Conservation (phyloP, 2,329 filamentous ascomycete genomes). For the Fusarium sororula region DNA sequence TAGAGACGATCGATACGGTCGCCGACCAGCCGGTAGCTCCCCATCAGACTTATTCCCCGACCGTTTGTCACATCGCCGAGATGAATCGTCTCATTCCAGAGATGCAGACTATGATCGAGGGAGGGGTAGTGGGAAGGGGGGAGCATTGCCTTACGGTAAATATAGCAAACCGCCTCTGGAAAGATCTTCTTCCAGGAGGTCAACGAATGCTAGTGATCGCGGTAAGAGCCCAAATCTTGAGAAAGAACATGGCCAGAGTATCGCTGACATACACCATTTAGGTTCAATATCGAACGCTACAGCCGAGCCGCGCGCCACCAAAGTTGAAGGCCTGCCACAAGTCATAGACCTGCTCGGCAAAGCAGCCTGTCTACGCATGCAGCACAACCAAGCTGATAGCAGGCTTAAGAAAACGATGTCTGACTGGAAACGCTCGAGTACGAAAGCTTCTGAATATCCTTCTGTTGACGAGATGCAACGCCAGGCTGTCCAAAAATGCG, state of each 20-base stretch:
- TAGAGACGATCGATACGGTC: slow-evolving; percentile 28
- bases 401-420: slow-evolving; percentile 19
- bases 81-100: slow-evolving; percentile 7
- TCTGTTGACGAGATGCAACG: slow-evolving; percentile 31
- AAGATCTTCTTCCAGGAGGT: not conserved
- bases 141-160: not conserved
- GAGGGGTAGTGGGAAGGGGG: slow-evolving; percentile 4
- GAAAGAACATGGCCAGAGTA: not conserved
- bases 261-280: slow-evolving; percentile 1
- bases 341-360: slow-evolving; percentile 38
- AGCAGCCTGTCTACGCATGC: slow-evolving; percentile 28
- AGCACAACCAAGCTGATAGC: slow-evolving; percentile 27
- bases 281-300: not conserved
- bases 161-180: not conserved
- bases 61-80: slow-evolving; percentile 11
- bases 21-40: slow-evolving; percentile 6
- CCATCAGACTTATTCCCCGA: not conserved
- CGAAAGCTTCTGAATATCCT: slow-evolving; percentile 35
- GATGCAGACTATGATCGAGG: slow-evolving; percentile 5
- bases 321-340: slow-evolving; percentile 1
- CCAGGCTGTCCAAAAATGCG: slow-evolving; percentile 18
- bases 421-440: slow-evolving; percentile 25
- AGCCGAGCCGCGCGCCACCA: not conserved
- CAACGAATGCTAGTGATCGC: slow-evolving; percentile 17
- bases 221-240: slow-evolving; percentile 12